Conservation (phyloP, 1,139 yeast genomes). For the Diutina scorzettiae region DNA sequence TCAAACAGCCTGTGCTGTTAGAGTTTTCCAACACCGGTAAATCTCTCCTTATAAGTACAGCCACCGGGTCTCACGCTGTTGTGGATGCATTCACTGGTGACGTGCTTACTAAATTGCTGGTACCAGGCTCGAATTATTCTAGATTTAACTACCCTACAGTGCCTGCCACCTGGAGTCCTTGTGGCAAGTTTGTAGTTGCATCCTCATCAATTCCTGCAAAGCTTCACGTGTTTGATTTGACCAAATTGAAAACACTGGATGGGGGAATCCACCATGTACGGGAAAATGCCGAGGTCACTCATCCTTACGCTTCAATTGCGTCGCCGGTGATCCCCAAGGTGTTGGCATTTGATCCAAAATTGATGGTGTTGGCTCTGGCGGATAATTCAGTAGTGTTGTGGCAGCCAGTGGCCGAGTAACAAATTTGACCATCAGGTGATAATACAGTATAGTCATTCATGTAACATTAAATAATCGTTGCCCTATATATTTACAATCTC, state of each 20-base stretch:
- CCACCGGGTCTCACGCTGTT: constrained; percentile 40
- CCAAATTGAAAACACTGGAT: constrained; percentile 20
- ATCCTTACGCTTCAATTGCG: constrained; percentile 17
- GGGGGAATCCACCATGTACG: constrained; percentile 12
- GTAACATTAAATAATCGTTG: too few species aligned
- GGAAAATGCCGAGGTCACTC: constrained; percentile 11
- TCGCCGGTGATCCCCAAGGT: constrained; percentile 42
- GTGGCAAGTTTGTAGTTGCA: constrained; percentile 60
- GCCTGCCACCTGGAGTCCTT: constrained; percentile 69
- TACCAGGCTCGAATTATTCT: constrained; percentile 10
- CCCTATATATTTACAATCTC: too few species aligned
- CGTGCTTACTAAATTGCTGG: constrained; percentile 37
- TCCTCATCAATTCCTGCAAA: constrained; percentile 40
- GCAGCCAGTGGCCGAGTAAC: constrained; percentile 10
- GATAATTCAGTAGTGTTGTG: constrained; percentile 41
- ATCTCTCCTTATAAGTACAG: constrained; percentile 53
- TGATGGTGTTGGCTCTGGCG: constrained; percentile 70
- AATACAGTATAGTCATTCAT: too few species aligned
- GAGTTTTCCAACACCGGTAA: constrained; percentile 84
- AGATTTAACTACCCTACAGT: constrained; percentile 35
- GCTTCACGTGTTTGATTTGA: constrained; percentile 43
- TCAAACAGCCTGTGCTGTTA: constrained; percentile 31
- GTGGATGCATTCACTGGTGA: constrained; percentile 66
- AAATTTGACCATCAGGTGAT: too few species aligned
- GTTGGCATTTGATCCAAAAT: constrained; percentile 66